Percentiles rank a stretch among this genome's conserved stretches.
These are phyloP conservation scores for Apiospora aurea DNA, from an alignment of 2,329 filamentous ascomycete species.

Conservation along the genomic window DNA sequence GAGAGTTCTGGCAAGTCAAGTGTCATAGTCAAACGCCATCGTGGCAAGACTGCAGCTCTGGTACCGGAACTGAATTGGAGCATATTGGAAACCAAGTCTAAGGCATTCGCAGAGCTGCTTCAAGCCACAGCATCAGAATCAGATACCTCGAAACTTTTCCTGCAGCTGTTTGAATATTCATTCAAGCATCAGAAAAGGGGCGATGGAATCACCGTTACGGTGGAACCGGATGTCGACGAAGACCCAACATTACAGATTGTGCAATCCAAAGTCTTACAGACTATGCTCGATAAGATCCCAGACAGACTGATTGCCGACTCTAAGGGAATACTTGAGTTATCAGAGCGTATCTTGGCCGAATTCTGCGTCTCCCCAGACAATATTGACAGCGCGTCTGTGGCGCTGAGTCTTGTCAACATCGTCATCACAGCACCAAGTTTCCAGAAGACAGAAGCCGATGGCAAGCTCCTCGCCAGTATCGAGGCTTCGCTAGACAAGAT, in stretches of 20 bases:
- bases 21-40: slow-evolving; percentile 57
- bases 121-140: slow-evolving; percentile 58
- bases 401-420: slow-evolving; percentile 67
- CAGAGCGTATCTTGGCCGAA: slow-evolving; percentile 64
- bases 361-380: slow-evolving; percentile 50
- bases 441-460: slow-evolving; percentile 45
- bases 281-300: slow-evolving; percentile 68
- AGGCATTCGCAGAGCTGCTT: slow-evolving; percentile 58
- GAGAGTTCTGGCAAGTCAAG: slow-evolving; percentile 51
- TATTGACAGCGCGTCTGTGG: slow-evolving; percentile 59
- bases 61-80: slow-evolving; percentile 46
- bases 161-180: slow-evolving; percentile 66
- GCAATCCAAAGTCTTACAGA: slow-evolving; percentile 69
- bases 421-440: slow-evolving; percentile 66
- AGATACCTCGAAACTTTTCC: slow-evolving; percentile 66
- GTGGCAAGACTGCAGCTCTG: slow-evolving; percentile 27
- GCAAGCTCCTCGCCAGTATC: slow-evolving; percentile 50
- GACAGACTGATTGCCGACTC: slow-evolving; percentile 70
- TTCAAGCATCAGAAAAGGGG: slow-evolving; percentile 46
- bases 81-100: slow-evolving; percentile 56
- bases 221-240: slow-evolving; percentile 40
- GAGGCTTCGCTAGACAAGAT: slow-evolving; percentile 57
- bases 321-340: slow-evolving; percentile 69
- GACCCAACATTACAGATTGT: slow-evolving; percentile 58
- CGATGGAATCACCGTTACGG: slow-evolving; percentile 39